phyloP scores from a whole-genome alignment of 2,329 filamentous ascomycete genomes.

The Venturia nashicola region DNA sequence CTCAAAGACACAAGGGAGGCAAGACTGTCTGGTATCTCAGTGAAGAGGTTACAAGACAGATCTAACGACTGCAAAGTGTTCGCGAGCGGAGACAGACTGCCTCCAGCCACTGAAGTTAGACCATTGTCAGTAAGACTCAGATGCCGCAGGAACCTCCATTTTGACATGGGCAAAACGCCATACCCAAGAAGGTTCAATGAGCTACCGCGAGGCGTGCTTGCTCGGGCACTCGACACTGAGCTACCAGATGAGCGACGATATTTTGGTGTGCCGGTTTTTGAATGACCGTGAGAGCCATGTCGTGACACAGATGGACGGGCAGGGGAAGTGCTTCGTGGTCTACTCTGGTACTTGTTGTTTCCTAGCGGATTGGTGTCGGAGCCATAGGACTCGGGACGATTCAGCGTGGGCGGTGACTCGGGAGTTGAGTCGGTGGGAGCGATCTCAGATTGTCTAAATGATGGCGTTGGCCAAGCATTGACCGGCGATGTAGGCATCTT shows the following conservation, averaged over 20 bases:
- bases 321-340: slow-evolving; percentile 70
- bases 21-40: slow-evolving; percentile 85
- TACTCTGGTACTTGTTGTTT: slow-evolving; percentile 28
- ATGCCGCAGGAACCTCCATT: slow-evolving; percentile 92
- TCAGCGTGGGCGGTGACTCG: slow-evolving; percentile 44
- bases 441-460: slow-evolving; percentile 52
- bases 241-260: slow-evolving; percentile 84
- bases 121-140: slow-evolving; percentile 86
- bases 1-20: slow-evolving; percentile 77
- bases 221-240: slow-evolving; percentile 64
- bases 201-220: slow-evolving; percentile 48
- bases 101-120: slow-evolving; percentile 63
- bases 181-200: slow-evolving; percentile 63
- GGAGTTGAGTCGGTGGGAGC: slow-evolving; percentile 56
- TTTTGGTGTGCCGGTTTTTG: slow-evolving; percentile 55
- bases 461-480: slow-evolving; percentile 51
- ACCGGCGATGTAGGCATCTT: slow-evolving; percentile 75
- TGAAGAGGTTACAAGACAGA: slow-evolving; percentile 83
- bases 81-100: slow-evolving; percentile 68
- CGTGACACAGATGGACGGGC: slow-evolving; percentile 64
- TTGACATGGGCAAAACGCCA: slow-evolving; percentile 65
- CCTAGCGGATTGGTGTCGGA: slow-evolving; percentile 36
- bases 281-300: slow-evolving; percentile 52
- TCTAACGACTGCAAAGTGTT: slow-evolving; percentile 87
- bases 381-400: slow-evolving; percentile 35